These are phyloP conservation scores for Flaveria robusta DNA, from an alignment of 129 eudicot genomes.

Conservation along the genomic window DNA sequence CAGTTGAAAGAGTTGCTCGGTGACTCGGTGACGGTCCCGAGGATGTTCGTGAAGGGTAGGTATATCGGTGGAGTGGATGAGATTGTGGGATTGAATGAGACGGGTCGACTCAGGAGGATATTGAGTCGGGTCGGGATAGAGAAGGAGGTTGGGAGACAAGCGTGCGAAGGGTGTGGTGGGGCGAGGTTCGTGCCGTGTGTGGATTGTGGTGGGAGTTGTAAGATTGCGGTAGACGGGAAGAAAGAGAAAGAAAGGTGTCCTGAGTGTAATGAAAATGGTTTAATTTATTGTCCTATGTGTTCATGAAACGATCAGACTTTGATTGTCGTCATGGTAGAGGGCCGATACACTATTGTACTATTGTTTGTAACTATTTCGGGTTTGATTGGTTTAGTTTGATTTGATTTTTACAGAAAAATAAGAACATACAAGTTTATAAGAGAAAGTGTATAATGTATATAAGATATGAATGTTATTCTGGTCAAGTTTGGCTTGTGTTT, in stretches of 20 bases:
- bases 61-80: conserved; percentile 84
- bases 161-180: conserved; percentile 87
- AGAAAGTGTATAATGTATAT: background rate
- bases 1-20: conserved; percentile 67
- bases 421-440: conserved; percentile 16
- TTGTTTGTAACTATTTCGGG: background rate
- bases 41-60: conserved; percentile 83
- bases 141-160: conserved; percentile 65
- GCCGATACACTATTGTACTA: background rate
- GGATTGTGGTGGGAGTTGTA: conserved; percentile 89
- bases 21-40: conserved; percentile 53
- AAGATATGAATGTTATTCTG: too few relatives aligned
- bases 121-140: conserved; percentile 70
- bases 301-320: conserved; percentile 17
- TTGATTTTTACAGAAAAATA: background rate
- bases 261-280: conserved; percentile 77
- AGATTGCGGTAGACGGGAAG: conserved; percentile 50
- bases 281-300: conserved; percentile 75
- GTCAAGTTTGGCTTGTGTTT: too few relatives aligned
- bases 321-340: background rate
- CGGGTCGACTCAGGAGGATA: conserved; percentile 66
- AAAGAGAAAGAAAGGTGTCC: conserved; percentile 69
- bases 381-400: background rate
- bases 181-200: conserved; percentile 84
- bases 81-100: conserved; percentile 70